A percentile compares a stretch with the other conserved stretches of the same genome.
Evolutionary conservation across 805 yeast species (phyloP).

Genomic region (Jamesozyma gamospora): DNA sequence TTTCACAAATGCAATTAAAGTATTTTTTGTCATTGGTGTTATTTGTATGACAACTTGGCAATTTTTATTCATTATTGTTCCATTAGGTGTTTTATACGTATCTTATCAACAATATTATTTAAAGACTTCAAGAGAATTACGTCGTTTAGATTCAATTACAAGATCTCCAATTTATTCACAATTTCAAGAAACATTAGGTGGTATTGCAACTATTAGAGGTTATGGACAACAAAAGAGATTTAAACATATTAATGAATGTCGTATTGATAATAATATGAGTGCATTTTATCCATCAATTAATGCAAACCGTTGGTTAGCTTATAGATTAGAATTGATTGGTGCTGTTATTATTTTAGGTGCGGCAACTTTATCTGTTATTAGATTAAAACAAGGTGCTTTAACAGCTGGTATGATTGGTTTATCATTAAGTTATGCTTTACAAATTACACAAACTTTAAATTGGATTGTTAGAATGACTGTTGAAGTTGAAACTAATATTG

Average conservation of each 20-base stretch:
- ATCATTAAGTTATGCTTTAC: constrained; percentile 85
- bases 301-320: constrained; percentile 97
- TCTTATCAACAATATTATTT: constrained; percentile 71
- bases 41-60: constrained; percentile 85
- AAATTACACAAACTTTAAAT: constrained; percentile 84
- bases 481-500: constrained; percentile 95
- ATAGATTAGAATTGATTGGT: constrained; percentile 84
- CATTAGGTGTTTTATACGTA: constrained; percentile 54
- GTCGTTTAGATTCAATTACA: constrained; percentile 72
- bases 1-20: constrained; percentile 50
- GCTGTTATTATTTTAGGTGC: constrained; percentile 80
- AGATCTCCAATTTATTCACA: constrained; percentile 96
- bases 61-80: constrained; percentile 60
- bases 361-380: constrained; percentile 68
- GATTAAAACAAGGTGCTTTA: constrained; percentile 56
- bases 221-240: constrained; percentile 59
- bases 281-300: constrained; percentile 88
- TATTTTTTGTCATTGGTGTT: constrained; percentile 66
- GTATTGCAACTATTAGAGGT: constrained; percentile 68
- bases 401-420: constrained; percentile 92
- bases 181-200: constrained; percentile 83
- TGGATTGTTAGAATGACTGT: constrained; percentile 99
- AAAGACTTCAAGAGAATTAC: constrained; percentile 69
- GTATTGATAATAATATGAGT: constrained; percentile 78
- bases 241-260: constrained; percentile 49